phyloP scores from a whole-genome alignment of 192 early-diverging fungal species.

The Entomortierella lignicola region DNA sequence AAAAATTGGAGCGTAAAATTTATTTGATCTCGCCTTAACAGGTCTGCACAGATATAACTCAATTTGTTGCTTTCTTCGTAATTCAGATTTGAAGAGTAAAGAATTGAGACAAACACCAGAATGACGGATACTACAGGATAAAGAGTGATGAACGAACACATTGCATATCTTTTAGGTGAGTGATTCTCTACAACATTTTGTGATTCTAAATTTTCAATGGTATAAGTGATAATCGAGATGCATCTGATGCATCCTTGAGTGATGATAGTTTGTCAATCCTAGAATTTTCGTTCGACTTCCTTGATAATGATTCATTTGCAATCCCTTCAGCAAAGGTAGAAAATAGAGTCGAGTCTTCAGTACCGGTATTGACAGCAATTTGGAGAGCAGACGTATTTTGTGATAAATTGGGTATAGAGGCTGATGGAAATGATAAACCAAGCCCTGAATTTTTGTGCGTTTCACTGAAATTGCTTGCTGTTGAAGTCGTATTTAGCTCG shows the following conservation, averaged over 20 bases:
- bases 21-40: too few species aligned
- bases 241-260: not conserved
- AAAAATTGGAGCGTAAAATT: too few species aligned
- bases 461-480: not conserved
- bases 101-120: too few species aligned
- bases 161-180: too few species aligned
- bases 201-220: too few species aligned
- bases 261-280: not conserved
- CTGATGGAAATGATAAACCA: not conserved
- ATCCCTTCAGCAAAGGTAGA: not conserved
- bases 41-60: too few species aligned
- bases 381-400: not conserved
- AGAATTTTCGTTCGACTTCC: not conserved
- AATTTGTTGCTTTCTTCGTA: too few species aligned
- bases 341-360: not conserved
- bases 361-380: not conserved
- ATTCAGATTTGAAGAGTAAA: too few species aligned
- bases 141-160: too few species aligned
- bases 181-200: too few species aligned
- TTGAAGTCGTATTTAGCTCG: not conserved
- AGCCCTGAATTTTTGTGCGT: not conserved
- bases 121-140: too few species aligned
- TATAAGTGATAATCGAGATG: not conserved
- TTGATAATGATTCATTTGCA: not conserved
- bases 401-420: not conserved